Conservation (phyloP, 352 stramenopile genomes). For the Peronospora destructor region DNA sequence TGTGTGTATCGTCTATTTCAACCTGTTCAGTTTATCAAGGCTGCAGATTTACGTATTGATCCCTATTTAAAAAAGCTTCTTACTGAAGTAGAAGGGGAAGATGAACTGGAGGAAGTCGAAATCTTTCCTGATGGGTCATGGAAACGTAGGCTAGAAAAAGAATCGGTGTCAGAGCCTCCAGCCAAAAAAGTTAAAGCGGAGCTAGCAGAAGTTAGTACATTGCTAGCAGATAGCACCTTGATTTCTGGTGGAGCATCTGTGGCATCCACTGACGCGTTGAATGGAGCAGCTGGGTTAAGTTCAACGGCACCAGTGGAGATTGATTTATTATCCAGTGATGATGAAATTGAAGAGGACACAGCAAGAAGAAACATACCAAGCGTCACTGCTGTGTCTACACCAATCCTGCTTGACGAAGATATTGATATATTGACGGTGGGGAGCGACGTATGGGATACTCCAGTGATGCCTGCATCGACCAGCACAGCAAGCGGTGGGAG, state of each 20-base stretch:
- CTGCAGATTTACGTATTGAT: conserved; percentile 84
- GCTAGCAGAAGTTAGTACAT: conserved; percentile 9
- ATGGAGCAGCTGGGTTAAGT: conserved; percentile 21
- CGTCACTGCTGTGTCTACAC: conserved; percentile 3
- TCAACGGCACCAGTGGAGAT: conserved; percentile 52
- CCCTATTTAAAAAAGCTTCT: conserved; percentile 88
- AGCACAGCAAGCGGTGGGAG: conserved; percentile 22
- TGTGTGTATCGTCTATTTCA: conserved; percentile 3
- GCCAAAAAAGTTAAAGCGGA: conserved; percentile 61
- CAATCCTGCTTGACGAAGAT: conserved; percentile 51
- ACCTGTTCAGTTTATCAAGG: conserved; percentile 73
- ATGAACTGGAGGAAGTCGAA: conserved; percentile 88
- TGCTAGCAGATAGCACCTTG: conserved; percentile 10
- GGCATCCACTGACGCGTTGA: conserved; percentile 1
- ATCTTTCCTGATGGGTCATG: conserved; percentile 83
- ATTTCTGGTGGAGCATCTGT: conserved; percentile 8
- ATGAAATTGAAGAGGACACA: conserved; percentile 34
- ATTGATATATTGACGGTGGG: conserved; percentile 59
- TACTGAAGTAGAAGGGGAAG: conserved; percentile 62
- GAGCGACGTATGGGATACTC: conserved; percentile 58
- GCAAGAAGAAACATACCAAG: conserved; percentile 7
- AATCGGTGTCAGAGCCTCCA: conserved; percentile 29
- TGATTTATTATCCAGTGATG: conserved; percentile 63
- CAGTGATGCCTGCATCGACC: conserved; percentile 11
- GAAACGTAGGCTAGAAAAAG: conserved; percentile 54